Conservation (phyloP, 805 yeast species). For the Candida sonorensis region DNA sequence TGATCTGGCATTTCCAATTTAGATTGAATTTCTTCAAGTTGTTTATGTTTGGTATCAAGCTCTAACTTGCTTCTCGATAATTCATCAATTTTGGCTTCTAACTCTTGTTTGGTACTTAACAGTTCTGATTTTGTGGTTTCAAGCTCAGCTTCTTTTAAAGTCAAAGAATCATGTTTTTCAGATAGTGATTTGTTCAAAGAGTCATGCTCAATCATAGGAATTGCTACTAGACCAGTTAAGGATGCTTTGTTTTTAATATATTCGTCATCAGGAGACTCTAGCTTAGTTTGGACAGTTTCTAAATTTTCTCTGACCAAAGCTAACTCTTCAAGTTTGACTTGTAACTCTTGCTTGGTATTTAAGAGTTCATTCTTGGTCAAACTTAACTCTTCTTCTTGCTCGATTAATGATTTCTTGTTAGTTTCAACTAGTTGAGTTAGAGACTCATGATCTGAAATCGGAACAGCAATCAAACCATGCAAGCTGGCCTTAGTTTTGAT, state of each 20-base stretch:
- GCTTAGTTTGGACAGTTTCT: constrained; percentile 1
- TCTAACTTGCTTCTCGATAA: constrained; percentile 1
- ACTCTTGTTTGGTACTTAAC: background rate
- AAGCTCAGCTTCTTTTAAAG: background rate
- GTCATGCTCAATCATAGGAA: constrained; percentile 3
- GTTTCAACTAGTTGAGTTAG: no score
- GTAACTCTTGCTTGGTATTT: background rate
- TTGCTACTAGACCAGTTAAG: constrained; percentile 2
- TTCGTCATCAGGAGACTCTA: constrained; percentile 6
- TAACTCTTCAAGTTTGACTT: background rate
- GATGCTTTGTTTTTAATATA: constrained; percentile 4
- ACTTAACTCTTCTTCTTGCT: no score
- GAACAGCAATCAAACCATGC: constrained; percentile 3
- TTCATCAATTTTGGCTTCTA: background rate
- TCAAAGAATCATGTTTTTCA: background rate
- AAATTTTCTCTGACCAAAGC: no score
- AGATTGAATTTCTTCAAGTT: constrained; percentile 7
- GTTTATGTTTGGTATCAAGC: constrained; percentile 3
- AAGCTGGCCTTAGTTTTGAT: constrained; percentile 6
- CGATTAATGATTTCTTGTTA: no score
- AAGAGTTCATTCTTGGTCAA: no score
- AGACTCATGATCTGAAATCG: no score
- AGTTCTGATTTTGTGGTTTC: background rate
- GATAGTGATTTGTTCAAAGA: background rate
- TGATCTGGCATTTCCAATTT: constrained; percentile 25